A percentile compares a stretch with the other conserved stretches of the same genome.
Conservation (phyloP, 2,329 filamentous ascomycete species). For the Sclerotinia nivalis region DNA sequence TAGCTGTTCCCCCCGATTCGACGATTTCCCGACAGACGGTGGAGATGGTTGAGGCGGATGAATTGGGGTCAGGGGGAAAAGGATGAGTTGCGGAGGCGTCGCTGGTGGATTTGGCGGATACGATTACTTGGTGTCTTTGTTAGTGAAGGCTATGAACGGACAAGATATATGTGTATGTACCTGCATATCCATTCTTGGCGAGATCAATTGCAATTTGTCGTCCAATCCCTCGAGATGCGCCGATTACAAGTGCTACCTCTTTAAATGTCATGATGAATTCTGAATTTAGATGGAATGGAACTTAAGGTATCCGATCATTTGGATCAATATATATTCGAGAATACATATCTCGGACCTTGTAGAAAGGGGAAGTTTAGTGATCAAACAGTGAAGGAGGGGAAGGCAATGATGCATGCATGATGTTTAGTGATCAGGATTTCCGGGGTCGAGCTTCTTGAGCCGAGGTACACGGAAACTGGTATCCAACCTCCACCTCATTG, state of each 20-base stretch:
- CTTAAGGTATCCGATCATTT: background rate
- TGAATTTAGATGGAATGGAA: background rate
- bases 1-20: constrained; percentile 61
- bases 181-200: constrained; percentile 67
- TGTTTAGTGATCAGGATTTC: constrained; percentile 22
- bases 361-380: constrained; percentile 10
- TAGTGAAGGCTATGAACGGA: constrained; percentile 6
- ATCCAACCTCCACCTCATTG: too few relatives aligned
- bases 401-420: background rate
- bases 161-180: constrained; percentile 46
- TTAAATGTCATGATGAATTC: constrained; percentile 27
- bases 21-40: constrained; percentile 75
- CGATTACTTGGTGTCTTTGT: constrained; percentile 48
- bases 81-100: constrained; percentile 56
- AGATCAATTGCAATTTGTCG: constrained; percentile 74
- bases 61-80: constrained; percentile 79
- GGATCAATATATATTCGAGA: background rate
- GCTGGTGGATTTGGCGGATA: constrained; percentile 74
- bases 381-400: background rate
- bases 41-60: constrained; percentile 71
- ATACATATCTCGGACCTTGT: background rate
- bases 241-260: constrained; percentile 68
- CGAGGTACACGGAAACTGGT: constrained; percentile 8
- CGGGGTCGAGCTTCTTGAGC: constrained; percentile 1
- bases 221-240: constrained; percentile 78